These are phyloP conservation scores for Draba incana DNA, from an alignment of 345 rosid species.

Conservation along the genomic window DNA sequence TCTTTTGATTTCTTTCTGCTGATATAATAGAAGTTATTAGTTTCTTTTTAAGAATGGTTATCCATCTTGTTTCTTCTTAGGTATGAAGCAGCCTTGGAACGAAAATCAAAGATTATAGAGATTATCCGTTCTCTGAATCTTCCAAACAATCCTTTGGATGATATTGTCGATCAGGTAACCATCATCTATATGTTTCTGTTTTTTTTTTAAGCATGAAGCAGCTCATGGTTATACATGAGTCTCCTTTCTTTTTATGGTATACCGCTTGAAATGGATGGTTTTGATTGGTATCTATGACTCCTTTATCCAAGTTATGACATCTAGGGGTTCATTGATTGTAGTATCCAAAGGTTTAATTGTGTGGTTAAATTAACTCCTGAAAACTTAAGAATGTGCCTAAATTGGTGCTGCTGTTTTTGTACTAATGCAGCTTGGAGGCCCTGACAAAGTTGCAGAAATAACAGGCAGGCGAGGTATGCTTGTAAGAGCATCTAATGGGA, in stretches of 20 bases:
- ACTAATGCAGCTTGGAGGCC: slow-evolving; percentile 92
- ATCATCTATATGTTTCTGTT: slow-evolving; percentile 9
- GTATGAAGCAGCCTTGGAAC: slow-evolving; percentile 85
- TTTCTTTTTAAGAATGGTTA: slow-evolving; percentile 16
- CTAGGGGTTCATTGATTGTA: slow-evolving; percentile 21
- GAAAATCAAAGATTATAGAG: slow-evolving; percentile 86
- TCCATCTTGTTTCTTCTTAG: slow-evolving; percentile 45
- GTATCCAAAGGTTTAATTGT: slow-evolving; percentile 19
- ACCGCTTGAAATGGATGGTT: slow-evolving; percentile 7
- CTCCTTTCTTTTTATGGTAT: slow-evolving; percentile 30
- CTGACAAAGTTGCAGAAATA: slow-evolving; percentile 95
- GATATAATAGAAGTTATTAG: slow-evolving; percentile 16
- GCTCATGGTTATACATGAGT: slow-evolving; percentile 22
- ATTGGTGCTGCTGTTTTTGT: slow-evolving; percentile 30
- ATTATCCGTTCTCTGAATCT: slow-evolving; percentile 86
- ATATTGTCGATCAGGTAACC: slow-evolving; percentile 89
- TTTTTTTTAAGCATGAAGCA: slow-evolving; percentile 5
- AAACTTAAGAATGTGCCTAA: slow-evolving; percentile 29
- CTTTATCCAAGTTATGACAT: slow-evolving; percentile 26
- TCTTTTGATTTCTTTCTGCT: slow-evolving; percentile 28
- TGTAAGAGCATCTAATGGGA: slow-evolving; percentile 91
- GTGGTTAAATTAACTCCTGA: slow-evolving; percentile 19
- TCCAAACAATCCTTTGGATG: slow-evolving; percentile 98
- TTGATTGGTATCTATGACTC: slow-evolving; percentile 29
- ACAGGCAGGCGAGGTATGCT: slow-evolving; percentile 99